Conservation (phyloP, 768 basidiomycete species). For the Coprinopsis cinerea region DNA sequence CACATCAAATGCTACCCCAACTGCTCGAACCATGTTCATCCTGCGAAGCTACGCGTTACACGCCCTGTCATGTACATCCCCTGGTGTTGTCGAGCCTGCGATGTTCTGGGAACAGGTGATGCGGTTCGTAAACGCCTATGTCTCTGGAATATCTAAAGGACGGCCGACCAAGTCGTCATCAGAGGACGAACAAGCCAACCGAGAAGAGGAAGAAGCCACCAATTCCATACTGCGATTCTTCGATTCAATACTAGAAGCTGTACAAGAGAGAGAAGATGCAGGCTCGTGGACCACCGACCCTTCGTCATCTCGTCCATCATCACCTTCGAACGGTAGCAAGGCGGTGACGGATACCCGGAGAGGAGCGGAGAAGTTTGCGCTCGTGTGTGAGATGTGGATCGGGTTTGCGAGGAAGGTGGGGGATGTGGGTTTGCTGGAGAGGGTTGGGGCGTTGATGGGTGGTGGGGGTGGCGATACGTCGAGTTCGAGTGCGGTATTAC, state of each 20-base stretch:
- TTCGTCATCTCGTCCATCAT: neutral
- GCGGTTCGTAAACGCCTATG: constrained; percentile 43
- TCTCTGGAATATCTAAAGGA: too few relatives aligned
- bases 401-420: constrained; percentile 60
- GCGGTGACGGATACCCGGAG: neutral
- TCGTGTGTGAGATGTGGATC: constrained; percentile 71
- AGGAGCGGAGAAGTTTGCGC: constrained; percentile 47
- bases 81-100: constrained; percentile 41
- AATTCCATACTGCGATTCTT: too few relatives aligned
- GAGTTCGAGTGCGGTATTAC: neutral
- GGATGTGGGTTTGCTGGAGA: constrained; percentile 41
- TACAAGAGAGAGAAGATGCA: too few relatives aligned
- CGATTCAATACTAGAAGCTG: too few relatives aligned
- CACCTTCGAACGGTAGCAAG: neutral
- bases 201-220: neutral
- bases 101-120: constrained; percentile 69
- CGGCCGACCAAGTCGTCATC: too few relatives aligned
- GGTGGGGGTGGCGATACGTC: constrained; percentile 2
- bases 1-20: neutral
- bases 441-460: constrained; percentile 38
- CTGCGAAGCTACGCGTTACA: constrained; percentile 41
- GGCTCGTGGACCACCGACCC: too few relatives aligned
- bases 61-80: constrained; percentile 40
- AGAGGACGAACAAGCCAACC: constrained; percentile 11
- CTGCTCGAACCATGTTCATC: constrained; percentile 21